Base-by-base conservation (phyloP, 2,329 filamentous ascomycete genomes). In the Zymoseptoria tritici region DNA sequence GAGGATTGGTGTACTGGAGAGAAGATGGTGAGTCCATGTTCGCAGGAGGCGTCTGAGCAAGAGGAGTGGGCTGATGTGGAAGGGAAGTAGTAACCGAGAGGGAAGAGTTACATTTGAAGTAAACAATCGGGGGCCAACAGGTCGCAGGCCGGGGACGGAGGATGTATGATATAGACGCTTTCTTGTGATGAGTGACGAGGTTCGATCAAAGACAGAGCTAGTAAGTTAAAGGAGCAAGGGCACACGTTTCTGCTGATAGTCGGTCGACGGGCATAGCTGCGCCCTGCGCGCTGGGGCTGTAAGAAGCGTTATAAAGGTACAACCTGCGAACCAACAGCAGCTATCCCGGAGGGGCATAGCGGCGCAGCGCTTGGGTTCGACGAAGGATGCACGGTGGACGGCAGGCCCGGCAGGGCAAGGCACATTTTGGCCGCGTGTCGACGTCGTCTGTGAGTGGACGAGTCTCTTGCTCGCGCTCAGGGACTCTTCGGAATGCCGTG, bases 11-110 rank as follows among this genome's bases (percentile, higher is more conserved):
- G 52, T 58, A 58, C 64, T 70, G 68, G 60, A 69, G 63, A 64
- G 62, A 62, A 64, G 62, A 62, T 58, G 67, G 70, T 70, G 70
- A 72, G 69, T 71, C 66, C 71, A 72, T 72, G 67, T 58, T 66
- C 59, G 60, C 52, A 56, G 60, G 54, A 58, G 60, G 56, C 52
- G 56, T 58, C 49, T 49, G 57, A 56, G 62, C 57, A 63, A 63
- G 60, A 58, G 57, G 65, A 62, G 65, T 60, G 60, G 63, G 64
- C 60, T 60, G 58, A 64, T 59, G 59, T 62, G 59, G 57, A 49
- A 53, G 57, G 58, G 60, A 57, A 59, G 61, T 61, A 60, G 54
- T 62, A 62, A 57, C 3, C 36, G 36, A 46, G 36, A 16, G 36
- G 36, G 36, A 46, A 46, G 36, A 46, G 36, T 46, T 46, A 46